Percentiles rank a stretch among this genome's conserved stretches.
These are phyloP conservation scores for Pseudoscleropodium purum DNA, from an alignment of 225 moss, liverwort and hornwort genomes.

Conservation along the genomic window DNA sequence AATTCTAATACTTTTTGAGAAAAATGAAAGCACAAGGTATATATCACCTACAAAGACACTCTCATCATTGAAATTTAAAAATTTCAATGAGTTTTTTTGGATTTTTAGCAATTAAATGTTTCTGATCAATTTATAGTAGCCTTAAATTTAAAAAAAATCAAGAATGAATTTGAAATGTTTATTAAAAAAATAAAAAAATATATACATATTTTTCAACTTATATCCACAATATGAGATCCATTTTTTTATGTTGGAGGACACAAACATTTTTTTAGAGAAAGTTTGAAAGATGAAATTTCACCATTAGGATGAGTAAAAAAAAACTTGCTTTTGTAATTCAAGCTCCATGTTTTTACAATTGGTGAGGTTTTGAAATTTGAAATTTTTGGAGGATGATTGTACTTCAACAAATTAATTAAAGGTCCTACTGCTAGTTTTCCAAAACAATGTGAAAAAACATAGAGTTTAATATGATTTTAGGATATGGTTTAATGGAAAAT, in stretches of 20 bases:
- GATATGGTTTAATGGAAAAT: fast-evolving
- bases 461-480: too few species aligned
- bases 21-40: too few species aligned
- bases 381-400: background rate
- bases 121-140: fast-evolving
- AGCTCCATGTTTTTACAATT: background rate
- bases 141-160: background rate
- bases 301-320: background rate
- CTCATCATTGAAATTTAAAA: background rate
- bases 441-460: background rate
- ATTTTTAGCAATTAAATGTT: background rate
- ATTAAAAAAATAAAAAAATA: background rate
- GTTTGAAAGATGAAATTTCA: background rate
- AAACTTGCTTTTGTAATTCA: background rate
- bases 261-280: background rate
- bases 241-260: background rate
- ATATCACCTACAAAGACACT: background rate
- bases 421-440: background rate
- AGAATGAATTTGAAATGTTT: background rate
- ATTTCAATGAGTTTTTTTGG: background rate
- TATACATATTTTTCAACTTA: background rate
- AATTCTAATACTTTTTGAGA: background rate
- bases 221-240: too few species aligned
- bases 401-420: background rate
- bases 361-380: background rate